These are phyloP conservation scores for Pseudocercospora vitis DNA, from an alignment of 2,329 filamentous ascomycete species.

Conservation along the genomic window DNA sequence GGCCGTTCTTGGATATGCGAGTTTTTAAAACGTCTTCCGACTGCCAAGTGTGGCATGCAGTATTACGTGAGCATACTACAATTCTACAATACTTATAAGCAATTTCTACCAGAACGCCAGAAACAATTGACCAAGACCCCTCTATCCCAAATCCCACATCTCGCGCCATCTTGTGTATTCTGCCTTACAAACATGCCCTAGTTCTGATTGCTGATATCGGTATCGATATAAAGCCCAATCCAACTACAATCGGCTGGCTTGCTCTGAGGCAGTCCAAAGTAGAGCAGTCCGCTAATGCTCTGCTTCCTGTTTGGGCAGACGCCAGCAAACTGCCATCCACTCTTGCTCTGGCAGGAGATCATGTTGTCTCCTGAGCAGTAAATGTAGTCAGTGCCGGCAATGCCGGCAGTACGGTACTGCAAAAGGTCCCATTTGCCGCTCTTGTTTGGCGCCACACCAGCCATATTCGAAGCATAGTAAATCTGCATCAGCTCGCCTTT, in stretches of 20 bases:
- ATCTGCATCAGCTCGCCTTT: slow-evolving; percentile 20
- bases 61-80: too few relatives aligned
- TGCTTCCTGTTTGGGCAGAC: slow-evolving; percentile 18
- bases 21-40: too few relatives aligned
- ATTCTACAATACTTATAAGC: too few relatives aligned
- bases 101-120: too few relatives aligned
- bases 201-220: slow-evolving; percentile 9
- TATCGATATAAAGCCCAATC: slow-evolving; percentile 14
- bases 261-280: slow-evolving; percentile 16
- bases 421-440: slow-evolving; percentile 16
- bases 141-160: too few relatives aligned
- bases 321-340: slow-evolving; percentile 19
- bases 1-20: too few relatives aligned
- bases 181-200: too few relatives aligned
- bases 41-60: too few relatives aligned
- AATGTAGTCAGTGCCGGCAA: slow-evolving; percentile 16
- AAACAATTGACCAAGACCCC: too few relatives aligned
- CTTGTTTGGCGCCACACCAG: slow-evolving; percentile 15
- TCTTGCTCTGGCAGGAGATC: slow-evolving; percentile 17
- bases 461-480: slow-evolving; percentile 17
- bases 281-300: slow-evolving; percentile 16
- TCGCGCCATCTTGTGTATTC: too few relatives aligned
- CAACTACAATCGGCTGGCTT: slow-evolving; percentile 16
- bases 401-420: slow-evolving; percentile 12
- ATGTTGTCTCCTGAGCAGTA: slow-evolving; percentile 17